Percentiles rank a stretch among this genome's conserved stretches.
Conservation (phyloP, 106 monocot genomes). For the Agapanthus africanus region DNA sequence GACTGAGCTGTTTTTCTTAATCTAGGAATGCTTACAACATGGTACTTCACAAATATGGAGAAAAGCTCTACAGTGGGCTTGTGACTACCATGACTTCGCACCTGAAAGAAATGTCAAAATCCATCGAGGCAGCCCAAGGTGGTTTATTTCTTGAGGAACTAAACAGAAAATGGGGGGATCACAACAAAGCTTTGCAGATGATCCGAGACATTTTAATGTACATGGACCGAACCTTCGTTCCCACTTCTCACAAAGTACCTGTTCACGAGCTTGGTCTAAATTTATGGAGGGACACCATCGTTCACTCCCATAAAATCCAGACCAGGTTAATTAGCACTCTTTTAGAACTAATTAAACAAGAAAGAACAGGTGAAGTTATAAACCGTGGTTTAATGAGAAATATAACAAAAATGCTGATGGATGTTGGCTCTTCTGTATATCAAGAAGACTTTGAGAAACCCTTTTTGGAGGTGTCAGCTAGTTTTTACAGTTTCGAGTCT, state of each 20-base stretch:
- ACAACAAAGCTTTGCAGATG: constrained; percentile 92
- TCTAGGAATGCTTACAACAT: constrained; percentile 95
- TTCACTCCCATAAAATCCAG: constrained; percentile 58
- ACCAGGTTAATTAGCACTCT: constrained; percentile 57
- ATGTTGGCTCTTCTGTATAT: constrained; percentile 75
- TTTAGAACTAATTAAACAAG: constrained; percentile 69
- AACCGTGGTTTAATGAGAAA: constrained; percentile 83
- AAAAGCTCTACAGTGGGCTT: constrained; percentile 73
- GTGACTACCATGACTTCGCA: constrained; percentile 75
- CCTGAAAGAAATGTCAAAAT: constrained; percentile 64
- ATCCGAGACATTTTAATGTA: constrained; percentile 97
- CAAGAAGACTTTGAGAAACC: constrained; percentile 83
- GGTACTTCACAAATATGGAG: constrained; percentile 94
- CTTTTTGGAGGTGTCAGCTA: constrained; percentile 71
- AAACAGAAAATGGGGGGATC: constrained; percentile 72
- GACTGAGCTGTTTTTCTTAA: not conserved
- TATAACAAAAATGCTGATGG: constrained; percentile 83
- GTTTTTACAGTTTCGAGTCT: constrained; percentile 78
- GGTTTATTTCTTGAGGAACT: constrained; percentile 72
- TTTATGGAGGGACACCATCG: constrained; percentile 79
- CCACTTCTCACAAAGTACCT: constrained; percentile 46
- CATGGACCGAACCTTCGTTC: constrained; percentile 90
- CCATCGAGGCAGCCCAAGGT: constrained; percentile 73
- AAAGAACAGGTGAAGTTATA: constrained; percentile 82
- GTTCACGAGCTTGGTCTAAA: constrained; percentile 89